These are phyloP conservation scores for Iris macrosiphon DNA, from an alignment of 106 monocot genomes.

Conservation along the genomic window DNA sequence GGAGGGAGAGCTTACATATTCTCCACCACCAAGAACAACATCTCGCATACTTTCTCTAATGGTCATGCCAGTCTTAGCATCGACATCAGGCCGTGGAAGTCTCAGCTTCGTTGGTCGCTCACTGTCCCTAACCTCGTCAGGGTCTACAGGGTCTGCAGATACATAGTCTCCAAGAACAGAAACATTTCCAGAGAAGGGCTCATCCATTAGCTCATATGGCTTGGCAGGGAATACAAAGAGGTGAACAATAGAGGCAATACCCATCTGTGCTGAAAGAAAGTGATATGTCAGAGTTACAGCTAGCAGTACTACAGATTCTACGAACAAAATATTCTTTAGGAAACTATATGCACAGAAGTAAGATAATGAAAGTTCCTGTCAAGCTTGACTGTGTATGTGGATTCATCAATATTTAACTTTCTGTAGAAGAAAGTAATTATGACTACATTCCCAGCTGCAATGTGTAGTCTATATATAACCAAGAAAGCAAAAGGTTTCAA, in stretches of 20 bases:
- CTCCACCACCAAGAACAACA: conserved; percentile 90
- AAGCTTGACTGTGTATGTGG: too few species aligned
- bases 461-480: too few species aligned
- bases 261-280: conserved; percentile 80
- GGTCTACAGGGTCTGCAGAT: conserved; percentile 75
- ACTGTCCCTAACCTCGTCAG: conserved; percentile 92
- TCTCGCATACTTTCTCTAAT: conserved; percentile 90
- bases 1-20: conserved; percentile 56
- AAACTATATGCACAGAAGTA: too few species aligned
- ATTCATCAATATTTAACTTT: too few species aligned
- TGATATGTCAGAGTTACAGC: conserved; percentile 3
- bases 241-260: conserved; percentile 81
- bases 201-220: conserved; percentile 83
- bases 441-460: too few species aligned
- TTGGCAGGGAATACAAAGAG: conserved; percentile 85
- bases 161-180: conserved; percentile 93
- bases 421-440: too few species aligned
- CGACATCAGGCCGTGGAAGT: conserved; percentile 61
- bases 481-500: too few species aligned
- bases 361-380: too few species aligned
- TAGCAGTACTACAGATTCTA: too few species aligned
- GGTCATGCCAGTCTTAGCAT: conserved; percentile 39
- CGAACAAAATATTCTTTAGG: too few species aligned
- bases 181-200: conserved; percentile 46
- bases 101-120: conserved; percentile 79